Percentiles rank a stretch among this genome's conserved stretches.
Evolutionary conservation across 1,139 yeast genomes (phyloP).

Genomic region (Kodamaea plutei): DNA sequence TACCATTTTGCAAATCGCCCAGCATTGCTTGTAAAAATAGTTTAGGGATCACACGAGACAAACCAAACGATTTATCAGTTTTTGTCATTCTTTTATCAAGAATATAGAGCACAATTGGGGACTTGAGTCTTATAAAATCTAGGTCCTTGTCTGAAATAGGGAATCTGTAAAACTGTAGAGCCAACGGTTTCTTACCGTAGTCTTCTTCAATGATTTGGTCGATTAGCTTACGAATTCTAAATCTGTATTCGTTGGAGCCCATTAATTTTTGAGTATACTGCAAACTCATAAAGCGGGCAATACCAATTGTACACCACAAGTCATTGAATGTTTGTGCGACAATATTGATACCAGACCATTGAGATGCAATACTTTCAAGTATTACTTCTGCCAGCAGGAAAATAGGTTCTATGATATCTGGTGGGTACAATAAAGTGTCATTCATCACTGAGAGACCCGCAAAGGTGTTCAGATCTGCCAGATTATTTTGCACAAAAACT

Average conservation of each 20-base stretch:
- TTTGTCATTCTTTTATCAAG: slow-evolving; percentile 92
- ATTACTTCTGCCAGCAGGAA: slow-evolving; percentile 65
- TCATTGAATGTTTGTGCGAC: slow-evolving; percentile 79
- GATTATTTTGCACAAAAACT: slow-evolving; percentile 64
- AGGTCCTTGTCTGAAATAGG: slow-evolving; percentile 69
- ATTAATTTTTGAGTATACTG: slow-evolving; percentile 65
- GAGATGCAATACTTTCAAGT: slow-evolving; percentile 71
- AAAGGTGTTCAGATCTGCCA: slow-evolving; percentile 50
- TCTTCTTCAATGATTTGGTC: slow-evolving; percentile 71
- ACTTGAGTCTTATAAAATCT: slow-evolving; percentile 65
- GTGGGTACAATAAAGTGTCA: slow-evolving; percentile 66
- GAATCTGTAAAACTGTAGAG: slow-evolving; percentile 57
- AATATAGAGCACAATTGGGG: slow-evolving; percentile 82
- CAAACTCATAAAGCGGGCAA: slow-evolving; percentile 77
- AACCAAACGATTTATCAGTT: slow-evolving; percentile 89
- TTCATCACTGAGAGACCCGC: slow-evolving; percentile 76
- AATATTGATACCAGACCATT: slow-evolving; percentile 93
- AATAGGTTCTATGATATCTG: slow-evolving; percentile 76
- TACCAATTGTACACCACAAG: slow-evolving; percentile 89
- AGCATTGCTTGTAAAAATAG: slow-evolving; percentile 93
- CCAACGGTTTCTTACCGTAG: slow-evolving; percentile 78
- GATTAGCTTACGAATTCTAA: slow-evolving; percentile 58
- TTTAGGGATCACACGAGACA: slow-evolving; percentile 88
- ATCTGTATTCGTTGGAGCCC: slow-evolving; percentile 82
- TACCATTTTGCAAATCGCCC: slow-evolving; percentile 81